phyloP scores from a whole-genome alignment of 495 filamentous ascomycete genomes.

The Penicillium roqueforti region DNA sequence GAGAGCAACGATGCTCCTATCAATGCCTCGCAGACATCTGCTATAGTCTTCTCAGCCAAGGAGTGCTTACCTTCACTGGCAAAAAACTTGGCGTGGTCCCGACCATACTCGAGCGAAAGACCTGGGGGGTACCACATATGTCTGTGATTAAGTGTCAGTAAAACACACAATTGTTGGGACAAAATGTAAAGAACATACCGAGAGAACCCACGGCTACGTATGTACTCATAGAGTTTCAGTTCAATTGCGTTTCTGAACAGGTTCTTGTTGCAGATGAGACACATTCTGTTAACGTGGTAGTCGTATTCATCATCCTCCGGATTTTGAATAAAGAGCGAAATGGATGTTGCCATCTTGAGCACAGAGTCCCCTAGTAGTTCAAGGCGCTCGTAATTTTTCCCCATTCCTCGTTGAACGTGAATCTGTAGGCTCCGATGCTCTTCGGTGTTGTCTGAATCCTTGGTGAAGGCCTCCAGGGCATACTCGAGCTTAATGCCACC shows the following conservation, averaged over 20 bases:
- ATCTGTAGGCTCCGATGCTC: constrained; percentile 68
- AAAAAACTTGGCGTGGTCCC: constrained; percentile 52
- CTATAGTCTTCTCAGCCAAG: constrained; percentile 85
- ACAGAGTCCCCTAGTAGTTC: constrained; percentile 94
- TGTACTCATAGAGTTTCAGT: constrained; percentile 63
- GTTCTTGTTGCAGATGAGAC: constrained; percentile 88
- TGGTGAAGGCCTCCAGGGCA: constrained; percentile 88
- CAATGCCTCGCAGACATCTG: constrained; percentile 94
- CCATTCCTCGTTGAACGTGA: constrained; percentile 84
- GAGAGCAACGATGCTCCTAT: constrained; percentile 85
- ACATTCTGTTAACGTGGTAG: constrained; percentile 87
- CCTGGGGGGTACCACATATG: constrained; percentile 77
- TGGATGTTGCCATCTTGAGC: constrained; percentile 92
- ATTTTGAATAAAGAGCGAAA: constrained; percentile 70
- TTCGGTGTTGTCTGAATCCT: constrained; percentile 87
- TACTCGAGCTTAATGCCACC: constrained; percentile 56
- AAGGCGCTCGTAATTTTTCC: constrained; percentile 91
- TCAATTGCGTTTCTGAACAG: constrained; percentile 71
- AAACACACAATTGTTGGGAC: neutral
- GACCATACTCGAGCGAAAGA: constrained; percentile 58
- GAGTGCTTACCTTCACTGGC: constrained; percentile 54
- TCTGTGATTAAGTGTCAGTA: constrained; percentile 17
- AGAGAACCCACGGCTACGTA: constrained; percentile 79
- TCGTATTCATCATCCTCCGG: constrained; percentile 80
- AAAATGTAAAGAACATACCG: constrained; percentile 38